phyloP scores from a whole-genome alignment of 257 asterid genomes.

The Coffea eugenioides region DNA sequence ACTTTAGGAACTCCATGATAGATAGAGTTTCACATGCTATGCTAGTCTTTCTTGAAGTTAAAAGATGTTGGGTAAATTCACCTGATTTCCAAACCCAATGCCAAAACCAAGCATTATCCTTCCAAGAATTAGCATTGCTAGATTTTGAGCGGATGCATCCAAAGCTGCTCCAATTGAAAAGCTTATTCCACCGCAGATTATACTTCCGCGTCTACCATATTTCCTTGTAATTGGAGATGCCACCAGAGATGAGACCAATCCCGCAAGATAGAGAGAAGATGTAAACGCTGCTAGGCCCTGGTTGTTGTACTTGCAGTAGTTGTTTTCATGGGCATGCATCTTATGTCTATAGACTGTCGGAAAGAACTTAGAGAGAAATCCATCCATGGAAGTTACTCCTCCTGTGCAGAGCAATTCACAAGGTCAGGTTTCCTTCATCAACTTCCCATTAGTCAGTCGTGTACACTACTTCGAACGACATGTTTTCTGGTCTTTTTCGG shows the following conservation, averaged over 20 bases:
- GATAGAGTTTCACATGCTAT: background rate
- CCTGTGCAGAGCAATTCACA: constrained; percentile 38
- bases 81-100: constrained; percentile 93
- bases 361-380: constrained; percentile 66
- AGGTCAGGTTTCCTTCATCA: background rate
- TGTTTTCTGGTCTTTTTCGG: background rate
- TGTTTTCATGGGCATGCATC: constrained; percentile 60
- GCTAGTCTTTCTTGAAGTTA: no score
- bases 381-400: constrained; percentile 93
- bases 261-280: constrained; percentile 80
- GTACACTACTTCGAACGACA: background rate
- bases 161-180: constrained; percentile 67
- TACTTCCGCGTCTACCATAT: constrained; percentile 68
- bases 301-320: constrained; percentile 84
- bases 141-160: constrained; percentile 57
- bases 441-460: background rate
- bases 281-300: constrained; percentile 79
- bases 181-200: constrained; percentile 72
- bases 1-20: background rate
- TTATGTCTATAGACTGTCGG: constrained; percentile 53
- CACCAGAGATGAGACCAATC: constrained; percentile 57
- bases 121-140: constrained; percentile 71
- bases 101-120: constrained; percentile 85
- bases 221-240: constrained; percentile 79
- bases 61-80: constrained; percentile 9